Base-by-base conservation (phyloP, 2,329 filamentous ascomycete species). In the Colletotrichum trifolii region DNA sequence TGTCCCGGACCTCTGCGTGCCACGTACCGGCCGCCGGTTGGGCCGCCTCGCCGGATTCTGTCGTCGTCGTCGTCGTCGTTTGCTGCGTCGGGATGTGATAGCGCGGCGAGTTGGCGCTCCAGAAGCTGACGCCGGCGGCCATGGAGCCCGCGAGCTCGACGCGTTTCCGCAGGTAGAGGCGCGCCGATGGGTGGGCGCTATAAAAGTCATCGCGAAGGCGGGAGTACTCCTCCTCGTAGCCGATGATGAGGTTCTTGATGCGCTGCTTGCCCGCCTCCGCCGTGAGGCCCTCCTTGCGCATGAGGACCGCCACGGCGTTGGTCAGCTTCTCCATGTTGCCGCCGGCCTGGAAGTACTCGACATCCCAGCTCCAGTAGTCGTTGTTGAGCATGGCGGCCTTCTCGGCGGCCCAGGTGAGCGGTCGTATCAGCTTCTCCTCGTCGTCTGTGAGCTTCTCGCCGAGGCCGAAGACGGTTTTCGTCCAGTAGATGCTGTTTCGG, bases 91-190 rank as follows among this genome's bases (percentile, higher is more conserved):
- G 50, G 9, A 54, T 9, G 38, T 54, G 50, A 25, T 54, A 54
- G 9, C 50, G 50, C 13, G 50, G 50, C 1, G 50, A 54, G 15
- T 54, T 54, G 17, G 50, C 50, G 10, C 50, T 54, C 38, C 50
- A 54, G 50, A 54, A 54, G 15, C 50, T 54, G 10, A 54, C 50
- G 17, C 50, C 50, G 33, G 50, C 50, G 4, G 50, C 50, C 50
- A 54, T 54, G 15, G 50, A 54, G 50, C 50, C 50, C 40, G 50
- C 50, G 11, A 54, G 50, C n/a, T 54, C 50, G 11, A 54, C 50
- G 25, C 50, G 50, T 25, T 54, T 54, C n/a, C 50, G n/a, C 1
- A 54, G 38, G 38, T 54, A 54, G 13, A 42, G 36, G 11, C 50
- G 36, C 10, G 50, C 50, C 15, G 35, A 54, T 25, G 50, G 50